Evolutionary conservation across 1,284 basidiomycete genomes (phyloP), one percentile per base, ranked within the genome.

Genomic region (Tremellales sp.): DNA sequence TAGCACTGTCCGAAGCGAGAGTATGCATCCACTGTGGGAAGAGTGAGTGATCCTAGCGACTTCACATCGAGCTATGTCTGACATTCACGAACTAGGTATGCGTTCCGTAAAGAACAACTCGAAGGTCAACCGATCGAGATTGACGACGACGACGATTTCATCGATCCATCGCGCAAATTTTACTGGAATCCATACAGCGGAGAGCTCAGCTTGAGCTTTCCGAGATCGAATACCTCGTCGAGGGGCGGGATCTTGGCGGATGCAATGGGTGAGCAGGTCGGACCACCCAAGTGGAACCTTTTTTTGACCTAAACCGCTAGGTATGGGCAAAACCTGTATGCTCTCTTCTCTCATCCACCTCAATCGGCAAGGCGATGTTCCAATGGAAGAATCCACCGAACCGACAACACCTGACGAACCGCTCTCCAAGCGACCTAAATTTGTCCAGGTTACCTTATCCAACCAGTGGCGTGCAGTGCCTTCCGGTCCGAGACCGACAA

Each of bases 241-340:
- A 80, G 81, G 57, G 93, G 93, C 5, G 73, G 73, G 7, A 74
- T 74, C 19, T 47, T 74, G 16, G 73, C 73, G 0, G 73, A 74
- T 42, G 63, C 70, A 0, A 74, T 74, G 73, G 72, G 70, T 61
- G 31, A 44, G 55, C 48, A 7, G 39, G 7, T 14, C 34, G 14
- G 38, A 18, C 19, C 24, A 9, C 9, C 3, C 18, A 40, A n/a
- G n/a, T 39, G 14, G 16, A 6, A 22, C 10, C 19, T 10, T 10
- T 13, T 21, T 21, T 9, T 24, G 14, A 24, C 9, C n/a, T n/a
- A 40, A 6, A 24, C n/a, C 16, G n/a, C 81, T 85, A 88, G 89
- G 93, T 8, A 88, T 97, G 82, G 94, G 94, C 4, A 98, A 98
- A 75, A 97, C 94, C 5, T 71, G 70, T 62, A 94, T 95, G 90